A percentile compares a stretch with the other conserved stretches of the same genome.
Evolutionary conservation across 495 filamentous ascomycete species (phyloP).

Genomic region (Penicillium roqueforti): DNA sequence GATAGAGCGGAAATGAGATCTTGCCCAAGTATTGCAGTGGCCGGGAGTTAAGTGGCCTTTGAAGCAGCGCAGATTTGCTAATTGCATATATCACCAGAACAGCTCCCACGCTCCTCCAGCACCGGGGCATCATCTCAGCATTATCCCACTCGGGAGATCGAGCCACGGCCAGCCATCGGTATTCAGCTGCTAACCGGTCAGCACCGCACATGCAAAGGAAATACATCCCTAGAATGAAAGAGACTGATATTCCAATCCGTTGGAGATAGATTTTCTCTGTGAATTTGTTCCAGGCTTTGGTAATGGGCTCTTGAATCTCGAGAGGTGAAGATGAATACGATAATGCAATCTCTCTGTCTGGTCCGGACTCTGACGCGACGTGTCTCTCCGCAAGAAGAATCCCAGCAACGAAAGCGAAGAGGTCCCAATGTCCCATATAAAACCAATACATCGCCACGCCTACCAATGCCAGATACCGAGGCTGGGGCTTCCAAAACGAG

Average conservation of each 20-base stretch:
- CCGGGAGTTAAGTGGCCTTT: conserved; percentile 16
- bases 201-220: background rate
- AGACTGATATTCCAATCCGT: background rate
- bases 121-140: background rate
- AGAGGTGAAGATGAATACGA: background rate
- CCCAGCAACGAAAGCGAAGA: conserved; percentile 45
- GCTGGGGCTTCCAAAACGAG: conserved; percentile 30
- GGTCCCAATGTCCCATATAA: conserved; percentile 39
- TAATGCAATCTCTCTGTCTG: conserved; percentile 6
- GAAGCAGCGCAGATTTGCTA: background rate
- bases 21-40: conserved; percentile 24
- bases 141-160: background rate
- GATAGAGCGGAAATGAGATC: conserved; percentile 30
- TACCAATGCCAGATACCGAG: conserved; percentile 30
- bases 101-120: background rate
- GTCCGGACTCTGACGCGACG: background rate
- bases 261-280: background rate
- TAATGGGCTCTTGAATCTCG: background rate
- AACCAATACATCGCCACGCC: conserved; percentile 33
- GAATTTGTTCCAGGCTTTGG: background rate
- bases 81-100: background rate
- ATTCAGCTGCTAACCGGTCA: background rate
- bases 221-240: background rate
- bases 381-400: conserved; percentile 40
- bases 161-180: background rate